Conservation (phyloP, 2,329 filamentous ascomycete genomes). For the Penicillium sp. region DNA sequence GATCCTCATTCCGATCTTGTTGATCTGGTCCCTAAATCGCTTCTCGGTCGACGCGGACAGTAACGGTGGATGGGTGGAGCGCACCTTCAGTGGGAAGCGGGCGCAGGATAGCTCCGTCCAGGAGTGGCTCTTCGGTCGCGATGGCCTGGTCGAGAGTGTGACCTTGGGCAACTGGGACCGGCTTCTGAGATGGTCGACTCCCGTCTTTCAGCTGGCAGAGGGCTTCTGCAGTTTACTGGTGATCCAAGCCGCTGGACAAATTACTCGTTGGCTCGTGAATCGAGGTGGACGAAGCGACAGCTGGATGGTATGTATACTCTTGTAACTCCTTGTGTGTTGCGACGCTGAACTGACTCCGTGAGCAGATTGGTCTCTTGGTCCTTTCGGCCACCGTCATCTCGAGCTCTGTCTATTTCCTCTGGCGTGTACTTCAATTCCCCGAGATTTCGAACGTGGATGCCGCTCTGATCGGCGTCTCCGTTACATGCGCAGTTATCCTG, state of each 20-base stretch:
- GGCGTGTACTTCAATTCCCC: constrained; percentile 89
- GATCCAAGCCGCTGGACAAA: constrained; percentile 90
- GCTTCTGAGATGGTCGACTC: constrained; percentile 80
- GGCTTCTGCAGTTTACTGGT: constrained; percentile 95
- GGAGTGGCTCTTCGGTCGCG: constrained; percentile 84
- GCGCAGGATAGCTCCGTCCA: constrained; percentile 61
- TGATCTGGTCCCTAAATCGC: constrained; percentile 93
- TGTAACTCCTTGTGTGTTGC: neutral
- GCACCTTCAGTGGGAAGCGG: constrained; percentile 66
- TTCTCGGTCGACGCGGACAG: constrained; percentile 83
- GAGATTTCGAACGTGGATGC: constrained; percentile 90
- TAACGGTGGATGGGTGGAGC: constrained; percentile 70
- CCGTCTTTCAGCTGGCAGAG: constrained; percentile 88
- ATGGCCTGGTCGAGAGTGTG: constrained; percentile 72
- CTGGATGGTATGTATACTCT: constrained; percentile 71
- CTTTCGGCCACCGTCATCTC: constrained; percentile 88
- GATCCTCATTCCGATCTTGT: constrained; percentile 74
- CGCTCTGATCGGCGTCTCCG: constrained; percentile 82
- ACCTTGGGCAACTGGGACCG: constrained; percentile 87
- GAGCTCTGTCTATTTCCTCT: constrained; percentile 91
- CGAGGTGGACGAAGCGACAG: constrained; percentile 80
- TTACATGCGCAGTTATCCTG: constrained; percentile 88
- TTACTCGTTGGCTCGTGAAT: constrained; percentile 93
- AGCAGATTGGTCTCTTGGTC: constrained; percentile 78
- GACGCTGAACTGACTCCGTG: constrained; percentile 13